Percentiles rank a stretch among this genome's conserved stretches.
These are phyloP conservation scores for Ogataea glucozyma DNA, from an alignment of 805 yeast genomes.

Conservation along the genomic window DNA sequence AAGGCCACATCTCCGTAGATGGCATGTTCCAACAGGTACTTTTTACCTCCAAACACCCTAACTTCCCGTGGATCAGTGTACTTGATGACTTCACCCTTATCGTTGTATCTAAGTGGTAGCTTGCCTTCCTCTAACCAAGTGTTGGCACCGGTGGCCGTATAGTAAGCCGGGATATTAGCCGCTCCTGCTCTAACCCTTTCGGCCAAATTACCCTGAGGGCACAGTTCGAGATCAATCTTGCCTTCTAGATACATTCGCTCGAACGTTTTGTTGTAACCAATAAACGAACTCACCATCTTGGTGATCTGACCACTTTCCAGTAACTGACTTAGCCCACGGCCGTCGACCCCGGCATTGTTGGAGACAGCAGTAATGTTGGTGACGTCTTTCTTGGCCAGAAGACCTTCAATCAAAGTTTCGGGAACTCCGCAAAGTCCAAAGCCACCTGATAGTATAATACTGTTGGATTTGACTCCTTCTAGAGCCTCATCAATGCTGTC, in stretches of 20 bases:
- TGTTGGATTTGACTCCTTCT: conserved; percentile 31
- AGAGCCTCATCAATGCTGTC: conserved; percentile 34
- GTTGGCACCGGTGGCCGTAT: conserved; percentile 50
- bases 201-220: conserved; percentile 55
- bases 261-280: conserved; percentile 46
- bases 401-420: conserved; percentile 43
- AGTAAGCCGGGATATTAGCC: conserved; percentile 51
- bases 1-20: conserved; percentile 50
- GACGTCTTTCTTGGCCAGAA: conserved; percentile 36
- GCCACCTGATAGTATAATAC: conserved; percentile 47
- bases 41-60: conserved; percentile 44
- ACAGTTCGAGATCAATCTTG: conserved; percentile 45
- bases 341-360: conserved; percentile 50
- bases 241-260: conserved; percentile 44
- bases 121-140: conserved; percentile 54
- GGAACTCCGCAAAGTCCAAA: conserved; percentile 52
- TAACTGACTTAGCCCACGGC: conserved; percentile 43
- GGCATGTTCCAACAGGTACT: conserved; percentile 45
- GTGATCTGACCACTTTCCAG: conserved; percentile 44
- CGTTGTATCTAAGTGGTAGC: conserved; percentile 43
- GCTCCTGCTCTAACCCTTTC: conserved; percentile 50
- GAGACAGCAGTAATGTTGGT: conserved; percentile 45
- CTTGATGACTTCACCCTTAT: conserved; percentile 39
- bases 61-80: conserved; percentile 42
- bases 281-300: conserved; percentile 47